Evolutionary conservation across 108 stramenopile species (phyloP).

Genomic region (Mayamaea pseudoterrestris): DNA sequence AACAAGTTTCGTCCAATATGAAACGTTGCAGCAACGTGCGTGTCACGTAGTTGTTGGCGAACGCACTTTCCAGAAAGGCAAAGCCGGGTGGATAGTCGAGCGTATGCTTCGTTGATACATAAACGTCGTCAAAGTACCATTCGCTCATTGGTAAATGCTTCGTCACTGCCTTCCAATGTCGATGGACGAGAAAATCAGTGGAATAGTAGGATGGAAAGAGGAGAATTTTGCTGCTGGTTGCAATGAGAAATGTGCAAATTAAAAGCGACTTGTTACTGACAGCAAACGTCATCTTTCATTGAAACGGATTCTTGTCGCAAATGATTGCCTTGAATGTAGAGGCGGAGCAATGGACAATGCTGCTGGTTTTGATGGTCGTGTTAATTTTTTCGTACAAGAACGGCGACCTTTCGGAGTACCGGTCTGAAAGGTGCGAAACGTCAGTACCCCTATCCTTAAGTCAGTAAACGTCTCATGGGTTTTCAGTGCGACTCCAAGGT

Average conservation of each 20-base stretch:
- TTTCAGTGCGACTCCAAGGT: too few species aligned
- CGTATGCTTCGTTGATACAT: slow-evolving; percentile 79
- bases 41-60: slow-evolving; percentile 49
- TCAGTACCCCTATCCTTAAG: too few species aligned
- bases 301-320: too few species aligned
- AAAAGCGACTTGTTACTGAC: background rate
- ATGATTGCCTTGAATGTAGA: too few species aligned
- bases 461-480: too few species aligned
- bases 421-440: too few species aligned
- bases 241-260: slow-evolving; percentile 20
- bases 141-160: slow-evolving; percentile 43
- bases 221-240: slow-evolving; percentile 44
- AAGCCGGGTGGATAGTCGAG: slow-evolving; percentile 96
- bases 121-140: slow-evolving; percentile 87
- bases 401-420: too few species aligned
- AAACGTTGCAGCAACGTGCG: background rate
- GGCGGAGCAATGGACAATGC: too few species aligned
- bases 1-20: slow-evolving; percentile 44
- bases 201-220: slow-evolving; percentile 64
- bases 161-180: slow-evolving; percentile 93
- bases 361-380: too few species aligned
- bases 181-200: slow-evolving; percentile 94
- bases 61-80: slow-evolving; percentile 75
- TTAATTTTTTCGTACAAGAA: too few species aligned
- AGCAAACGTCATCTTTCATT: too few species aligned